These are phyloP conservation scores for Sporothrix pseudoabietina DNA, from an alignment of 2,329 filamentous ascomycete species.

Conservation along the genomic window DNA sequence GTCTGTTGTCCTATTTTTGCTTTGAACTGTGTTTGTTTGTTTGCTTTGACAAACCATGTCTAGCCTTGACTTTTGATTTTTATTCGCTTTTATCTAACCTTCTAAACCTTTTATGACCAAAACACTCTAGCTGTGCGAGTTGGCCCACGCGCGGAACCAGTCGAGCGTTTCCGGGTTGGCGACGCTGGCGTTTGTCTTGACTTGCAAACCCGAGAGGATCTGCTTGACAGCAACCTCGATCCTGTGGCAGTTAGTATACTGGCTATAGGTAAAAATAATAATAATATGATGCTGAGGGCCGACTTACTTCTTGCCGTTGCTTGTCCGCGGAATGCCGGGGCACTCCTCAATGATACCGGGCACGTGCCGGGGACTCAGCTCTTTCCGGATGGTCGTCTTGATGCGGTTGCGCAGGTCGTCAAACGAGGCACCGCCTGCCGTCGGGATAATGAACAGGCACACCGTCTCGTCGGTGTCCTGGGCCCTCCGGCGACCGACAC, in stretches of 20 bases:
- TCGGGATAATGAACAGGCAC: conserved; percentile 83
- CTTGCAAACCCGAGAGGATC: conserved; percentile 82
- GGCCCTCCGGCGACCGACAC: conserved; percentile 73
- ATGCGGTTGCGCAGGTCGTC: conserved; percentile 64
- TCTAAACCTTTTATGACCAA: neutral
- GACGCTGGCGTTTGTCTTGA: conserved; percentile 91
- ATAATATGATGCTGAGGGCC: neutral
- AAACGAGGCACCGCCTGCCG: conserved; percentile 55
- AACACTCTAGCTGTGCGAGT: conserved; percentile 45
- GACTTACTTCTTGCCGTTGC: conserved; percentile 90
- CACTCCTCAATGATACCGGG: conserved; percentile 81
- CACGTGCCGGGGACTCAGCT: conserved; percentile 87
- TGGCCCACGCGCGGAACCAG: conserved; percentile 83
- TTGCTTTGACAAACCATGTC: neutral
- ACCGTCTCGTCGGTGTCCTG: conserved; percentile 82
- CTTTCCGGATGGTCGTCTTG: conserved; percentile 68
- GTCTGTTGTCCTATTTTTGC: neutral
- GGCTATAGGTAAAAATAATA: neutral
- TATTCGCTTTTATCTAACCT: neutral
- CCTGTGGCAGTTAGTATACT: conserved; percentile 46
- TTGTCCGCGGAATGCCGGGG: conserved; percentile 83
- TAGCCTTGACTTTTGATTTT: neutral
- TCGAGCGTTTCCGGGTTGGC: conserved; percentile 85
- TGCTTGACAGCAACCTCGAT: conserved; percentile 97
- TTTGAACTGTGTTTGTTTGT: neutral